A percentile compares a stretch with the other conserved stretches of the same genome.
Conservation (phyloP, 1,284 basidiomycete species). For the Rhodotorula sp. region DNA sequence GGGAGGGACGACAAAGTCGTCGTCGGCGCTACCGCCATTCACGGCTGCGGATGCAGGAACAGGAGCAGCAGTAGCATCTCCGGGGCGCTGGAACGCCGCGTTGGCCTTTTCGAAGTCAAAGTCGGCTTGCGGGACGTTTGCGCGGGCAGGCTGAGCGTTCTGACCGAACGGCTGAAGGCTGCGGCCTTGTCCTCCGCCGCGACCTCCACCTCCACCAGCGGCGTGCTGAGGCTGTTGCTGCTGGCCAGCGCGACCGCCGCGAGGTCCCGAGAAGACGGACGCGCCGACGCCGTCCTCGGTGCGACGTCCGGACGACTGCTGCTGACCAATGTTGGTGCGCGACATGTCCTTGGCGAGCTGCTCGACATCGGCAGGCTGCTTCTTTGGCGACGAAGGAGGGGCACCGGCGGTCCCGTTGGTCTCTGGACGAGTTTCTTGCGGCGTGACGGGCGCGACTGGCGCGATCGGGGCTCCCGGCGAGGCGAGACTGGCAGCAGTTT, state of each 20-base stretch:
- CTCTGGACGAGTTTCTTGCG: slow-evolving; percentile 28
- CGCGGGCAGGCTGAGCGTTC: slow-evolving; percentile 1
- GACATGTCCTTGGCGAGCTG: slow-evolving; percentile 39
- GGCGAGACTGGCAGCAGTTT: slow-evolving; percentile 11
- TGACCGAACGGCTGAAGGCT: slow-evolving; percentile 18
- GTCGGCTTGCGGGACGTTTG: slow-evolving; percentile 39
- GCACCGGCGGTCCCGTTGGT: slow-evolving; percentile 25
- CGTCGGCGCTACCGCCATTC: slow-evolving; percentile 10
- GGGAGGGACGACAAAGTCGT: slow-evolving; percentile 38
- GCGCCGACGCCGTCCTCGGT: slow-evolving; percentile 27
- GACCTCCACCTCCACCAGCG: no score
- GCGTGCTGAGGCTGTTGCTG: slow-evolving; percentile 12
- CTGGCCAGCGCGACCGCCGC: not conserved
- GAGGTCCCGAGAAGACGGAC: slow-evolving; percentile 17
- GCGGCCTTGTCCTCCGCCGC: not conserved
- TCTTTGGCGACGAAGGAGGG: slow-evolving; percentile 13
- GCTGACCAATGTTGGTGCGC: slow-evolving; percentile 21
- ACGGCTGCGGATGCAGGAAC: not conserved
- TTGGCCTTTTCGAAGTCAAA: slow-evolving; percentile 47
- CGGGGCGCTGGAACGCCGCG: slow-evolving; percentile 43
- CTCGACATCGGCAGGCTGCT: slow-evolving; percentile 30
- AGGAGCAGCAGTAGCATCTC: not conserved
- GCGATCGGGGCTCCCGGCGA: slow-evolving; percentile 1
- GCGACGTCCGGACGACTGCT: slow-evolving; percentile 11
- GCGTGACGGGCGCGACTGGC: slow-evolving; percentile 17